phyloP scores from a whole-genome alignment of 2,329 filamentous ascomycete genomes.

The Xylaria sp. region DNA sequence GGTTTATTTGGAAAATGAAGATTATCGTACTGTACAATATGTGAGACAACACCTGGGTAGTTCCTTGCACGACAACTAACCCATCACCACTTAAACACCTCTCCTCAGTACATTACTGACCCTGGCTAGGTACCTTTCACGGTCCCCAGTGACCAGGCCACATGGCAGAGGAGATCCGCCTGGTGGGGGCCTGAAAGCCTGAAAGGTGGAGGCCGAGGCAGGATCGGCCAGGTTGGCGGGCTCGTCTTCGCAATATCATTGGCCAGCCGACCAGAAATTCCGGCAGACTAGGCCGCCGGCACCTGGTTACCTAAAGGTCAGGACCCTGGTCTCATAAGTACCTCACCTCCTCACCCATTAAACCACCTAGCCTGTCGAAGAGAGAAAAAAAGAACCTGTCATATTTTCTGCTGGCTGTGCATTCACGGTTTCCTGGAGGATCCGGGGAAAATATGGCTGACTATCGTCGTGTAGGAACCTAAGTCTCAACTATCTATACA shows the following conservation, averaged over 20 bases:
- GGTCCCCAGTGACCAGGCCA: constrained; percentile 29
- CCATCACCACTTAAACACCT: background rate
- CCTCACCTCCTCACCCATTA: background rate
- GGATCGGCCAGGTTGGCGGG: constrained; percentile 19
- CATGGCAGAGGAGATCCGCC: constrained; percentile 29
- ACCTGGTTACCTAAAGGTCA: background rate
- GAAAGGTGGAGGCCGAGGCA: constrained; percentile 28
- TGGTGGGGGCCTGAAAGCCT: constrained; percentile 19
- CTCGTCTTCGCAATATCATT: constrained; percentile 20
- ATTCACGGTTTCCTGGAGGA: background rate
- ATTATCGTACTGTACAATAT: constrained; percentile 13
- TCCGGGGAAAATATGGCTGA: constrained; percentile 5
- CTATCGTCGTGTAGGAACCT: background rate
- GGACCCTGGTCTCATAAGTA: background rate
- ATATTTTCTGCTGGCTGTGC: background rate
- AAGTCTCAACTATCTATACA: background rate
- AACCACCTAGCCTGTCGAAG: background rate
- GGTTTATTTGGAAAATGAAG: constrained; percentile 27
- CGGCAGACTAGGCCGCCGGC: constrained; percentile 19
- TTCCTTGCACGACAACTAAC: background rate
- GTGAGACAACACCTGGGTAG: constrained; percentile 18
- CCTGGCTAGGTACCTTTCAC: constrained; percentile 4
- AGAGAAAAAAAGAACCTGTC: background rate
- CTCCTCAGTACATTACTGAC: background rate
- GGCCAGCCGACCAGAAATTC: constrained; percentile 3